Evolutionary conservation across 2,329 filamentous ascomycete genomes (phyloP).

Genomic region (Ramularia endophylla): DNA sequence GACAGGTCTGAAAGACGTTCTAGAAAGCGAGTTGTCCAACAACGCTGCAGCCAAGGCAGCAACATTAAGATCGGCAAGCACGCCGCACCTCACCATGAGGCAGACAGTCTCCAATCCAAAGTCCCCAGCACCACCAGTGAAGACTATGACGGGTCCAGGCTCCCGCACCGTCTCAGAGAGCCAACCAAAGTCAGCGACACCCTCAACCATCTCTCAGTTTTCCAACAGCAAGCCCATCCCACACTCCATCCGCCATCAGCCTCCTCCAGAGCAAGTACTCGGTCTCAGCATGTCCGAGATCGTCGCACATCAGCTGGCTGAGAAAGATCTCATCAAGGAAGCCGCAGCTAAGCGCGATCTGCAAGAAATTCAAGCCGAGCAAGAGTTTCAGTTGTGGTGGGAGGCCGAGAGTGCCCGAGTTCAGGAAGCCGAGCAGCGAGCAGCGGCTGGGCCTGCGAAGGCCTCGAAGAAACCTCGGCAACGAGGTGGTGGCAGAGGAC

Average conservation of each 20-base stretch:
- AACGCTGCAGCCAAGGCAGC: constrained; percentile 25
- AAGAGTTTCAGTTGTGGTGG: constrained; percentile 97
- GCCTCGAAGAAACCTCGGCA: constrained; percentile 16
- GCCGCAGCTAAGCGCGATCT: constrained; percentile 82
- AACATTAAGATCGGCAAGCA: constrained; percentile 28
- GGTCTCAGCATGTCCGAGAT: constrained; percentile 82
- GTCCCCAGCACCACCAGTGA: constrained; percentile 9
- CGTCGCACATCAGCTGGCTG: constrained; percentile 75
- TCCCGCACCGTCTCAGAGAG: constrained; percentile 13
- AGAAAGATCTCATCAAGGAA: constrained; percentile 76
- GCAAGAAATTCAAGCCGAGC: constrained; percentile 93
- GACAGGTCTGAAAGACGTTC: constrained; percentile 45
- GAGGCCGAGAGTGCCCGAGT: constrained; percentile 72
- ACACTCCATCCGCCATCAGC: constrained; percentile 47
- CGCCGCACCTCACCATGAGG: constrained; percentile 54
- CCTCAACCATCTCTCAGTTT: constrained; percentile 18
- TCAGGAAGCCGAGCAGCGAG: constrained; percentile 24
- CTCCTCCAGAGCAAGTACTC: constrained; percentile 57
- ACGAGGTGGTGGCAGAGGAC: constrained; percentile 12
- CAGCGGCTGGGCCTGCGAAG: constrained; percentile 12
- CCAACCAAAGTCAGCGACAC: constrained; percentile 5
- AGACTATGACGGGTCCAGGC: constrained; percentile 11
- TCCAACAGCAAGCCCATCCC: constrained; percentile 33
- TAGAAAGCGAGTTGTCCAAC: constrained; percentile 32
- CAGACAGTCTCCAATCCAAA: constrained; percentile 52